These are phyloP conservation scores for Nicotiana attenuata DNA, from an alignment of 257 asterid species.

Conservation along the genomic window DNA sequence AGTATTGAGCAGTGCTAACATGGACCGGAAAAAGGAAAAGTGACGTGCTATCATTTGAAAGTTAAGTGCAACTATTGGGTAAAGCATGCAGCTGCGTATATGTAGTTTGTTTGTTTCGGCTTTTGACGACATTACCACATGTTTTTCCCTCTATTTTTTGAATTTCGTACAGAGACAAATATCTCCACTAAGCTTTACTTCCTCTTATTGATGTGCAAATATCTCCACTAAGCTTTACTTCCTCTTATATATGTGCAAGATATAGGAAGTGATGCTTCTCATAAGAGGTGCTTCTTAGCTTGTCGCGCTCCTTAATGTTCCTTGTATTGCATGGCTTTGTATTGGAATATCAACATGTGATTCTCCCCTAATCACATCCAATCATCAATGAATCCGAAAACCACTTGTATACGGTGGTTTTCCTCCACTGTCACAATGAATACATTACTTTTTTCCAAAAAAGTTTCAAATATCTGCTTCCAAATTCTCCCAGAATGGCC, in stretches of 20 bases:
- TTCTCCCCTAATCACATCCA: background rate
- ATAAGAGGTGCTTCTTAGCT: constrained; percentile 1
- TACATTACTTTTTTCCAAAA: background rate
- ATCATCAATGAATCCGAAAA: background rate
- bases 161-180: background rate
- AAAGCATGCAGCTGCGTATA: background rate
- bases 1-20: background rate
- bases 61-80: background rate
- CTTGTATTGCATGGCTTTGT: background rate
- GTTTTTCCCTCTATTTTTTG: background rate
- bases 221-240: background rate
- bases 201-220: background rate
- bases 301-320: background rate
- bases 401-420: background rate
- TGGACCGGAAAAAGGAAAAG: background rate
- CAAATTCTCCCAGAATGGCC: too few species aligned
- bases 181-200: background rate
- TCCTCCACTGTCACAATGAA: background rate
- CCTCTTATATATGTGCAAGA: constrained; percentile 1
- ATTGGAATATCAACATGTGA: background rate
- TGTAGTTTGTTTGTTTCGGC: background rate
- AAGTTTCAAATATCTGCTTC: background rate
- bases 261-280: background rate
- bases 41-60: constrained; percentile 2
- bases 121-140: background rate